phyloP scores from a whole-genome alignment of 2,329 filamentous ascomycete species.

The Clarireedia sp. region DNA sequence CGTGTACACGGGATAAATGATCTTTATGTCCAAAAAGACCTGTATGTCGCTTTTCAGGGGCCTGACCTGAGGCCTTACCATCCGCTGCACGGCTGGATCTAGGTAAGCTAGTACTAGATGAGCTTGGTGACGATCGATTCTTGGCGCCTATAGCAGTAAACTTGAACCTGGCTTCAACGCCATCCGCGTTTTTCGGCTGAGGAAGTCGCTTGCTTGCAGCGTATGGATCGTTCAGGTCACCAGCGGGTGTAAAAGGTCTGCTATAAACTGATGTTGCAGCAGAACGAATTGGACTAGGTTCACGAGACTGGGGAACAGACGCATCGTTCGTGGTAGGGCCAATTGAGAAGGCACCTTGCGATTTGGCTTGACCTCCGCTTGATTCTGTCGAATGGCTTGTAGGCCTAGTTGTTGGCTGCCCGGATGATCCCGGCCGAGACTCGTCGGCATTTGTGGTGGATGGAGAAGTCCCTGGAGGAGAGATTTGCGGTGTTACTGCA shows the following conservation, averaged over 20 bases:
- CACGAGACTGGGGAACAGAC: constrained; percentile 51
- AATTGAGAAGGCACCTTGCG: constrained; percentile 26
- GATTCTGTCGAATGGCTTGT: constrained; percentile 20
- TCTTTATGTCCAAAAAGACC: constrained; percentile 41
- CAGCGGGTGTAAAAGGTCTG: constrained; percentile 69
- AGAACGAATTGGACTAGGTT: constrained; percentile 56
- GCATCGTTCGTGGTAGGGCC: constrained; percentile 30
- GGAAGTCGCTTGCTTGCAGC: constrained; percentile 71
- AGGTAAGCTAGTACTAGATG: constrained; percentile 44
- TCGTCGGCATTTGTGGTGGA: constrained; percentile 28
- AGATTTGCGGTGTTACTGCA: constrained; percentile 63
- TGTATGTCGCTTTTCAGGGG: constrained; percentile 45
- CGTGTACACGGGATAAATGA: constrained; percentile 33
- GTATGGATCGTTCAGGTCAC: constrained; percentile 78
- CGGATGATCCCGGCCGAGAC: constrained; percentile 29
- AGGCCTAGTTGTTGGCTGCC: constrained; percentile 21
- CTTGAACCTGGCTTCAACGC: constrained; percentile 74
- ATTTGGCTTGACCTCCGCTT: constrained; percentile 13
- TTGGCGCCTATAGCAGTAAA: constrained; percentile 63
- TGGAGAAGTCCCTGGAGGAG: constrained; percentile 45
- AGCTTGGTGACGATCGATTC: constrained; percentile 49
- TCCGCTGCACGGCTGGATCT: constrained; percentile 30
- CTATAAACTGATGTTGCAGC: constrained; percentile 57
- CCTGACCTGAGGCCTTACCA: constrained; percentile 36
- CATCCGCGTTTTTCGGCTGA: constrained; percentile 55